Conservation (phyloP, 805 yeast genomes). For the Zygotorulaspora chibaensis region DNA sequence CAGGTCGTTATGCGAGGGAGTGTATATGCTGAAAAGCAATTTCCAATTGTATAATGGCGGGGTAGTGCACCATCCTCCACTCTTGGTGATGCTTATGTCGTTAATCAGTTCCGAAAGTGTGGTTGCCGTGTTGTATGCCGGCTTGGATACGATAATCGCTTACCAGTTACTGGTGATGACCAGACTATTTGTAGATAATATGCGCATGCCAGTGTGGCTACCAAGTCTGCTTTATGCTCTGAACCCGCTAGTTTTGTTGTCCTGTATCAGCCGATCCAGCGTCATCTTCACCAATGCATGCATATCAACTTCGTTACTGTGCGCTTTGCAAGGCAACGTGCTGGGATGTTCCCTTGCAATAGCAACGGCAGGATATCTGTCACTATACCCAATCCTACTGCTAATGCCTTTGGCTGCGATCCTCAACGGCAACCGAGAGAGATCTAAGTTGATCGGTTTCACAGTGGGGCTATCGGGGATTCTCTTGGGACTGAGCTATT, state of each 20-base stretch:
- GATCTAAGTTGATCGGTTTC: constrained; percentile 1
- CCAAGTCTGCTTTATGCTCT: constrained; percentile 64
- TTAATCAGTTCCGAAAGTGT: constrained; percentile 10
- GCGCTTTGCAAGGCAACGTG: constrained; percentile 40
- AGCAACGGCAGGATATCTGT: constrained; percentile 60
- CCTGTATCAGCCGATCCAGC: constrained; percentile 68
- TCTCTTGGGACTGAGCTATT: constrained; percentile 38
- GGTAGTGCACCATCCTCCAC: constrained; percentile 80
- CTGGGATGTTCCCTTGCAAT: constrained; percentile 48
- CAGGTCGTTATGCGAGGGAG: constrained; percentile 58
- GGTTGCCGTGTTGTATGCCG: constrained; percentile 45
- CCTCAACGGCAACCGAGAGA: constrained; percentile 7
- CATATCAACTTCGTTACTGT: constrained; percentile 45
- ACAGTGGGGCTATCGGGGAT: constrained; percentile 8
- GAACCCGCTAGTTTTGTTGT: constrained; percentile 74
- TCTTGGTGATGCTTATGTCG: constrained; percentile 46
- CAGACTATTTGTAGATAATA: constrained; percentile 18
- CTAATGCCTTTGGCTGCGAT: constrained; percentile 50
- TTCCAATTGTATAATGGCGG: constrained; percentile 79
- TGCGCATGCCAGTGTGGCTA: constrained; percentile 32
- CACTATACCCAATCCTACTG: constrained; percentile 58
- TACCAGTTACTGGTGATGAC: constrained; percentile 49
- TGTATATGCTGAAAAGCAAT: constrained; percentile 52
- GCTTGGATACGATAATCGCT: constrained; percentile 57
- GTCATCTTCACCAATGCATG: constrained; percentile 56